Percentiles rank a stretch among this genome's conserved stretches.
Evolutionary conservation across 345 rosid genomes (phyloP).

Genomic region (Rhodomyrtus tomentosa): DNA sequence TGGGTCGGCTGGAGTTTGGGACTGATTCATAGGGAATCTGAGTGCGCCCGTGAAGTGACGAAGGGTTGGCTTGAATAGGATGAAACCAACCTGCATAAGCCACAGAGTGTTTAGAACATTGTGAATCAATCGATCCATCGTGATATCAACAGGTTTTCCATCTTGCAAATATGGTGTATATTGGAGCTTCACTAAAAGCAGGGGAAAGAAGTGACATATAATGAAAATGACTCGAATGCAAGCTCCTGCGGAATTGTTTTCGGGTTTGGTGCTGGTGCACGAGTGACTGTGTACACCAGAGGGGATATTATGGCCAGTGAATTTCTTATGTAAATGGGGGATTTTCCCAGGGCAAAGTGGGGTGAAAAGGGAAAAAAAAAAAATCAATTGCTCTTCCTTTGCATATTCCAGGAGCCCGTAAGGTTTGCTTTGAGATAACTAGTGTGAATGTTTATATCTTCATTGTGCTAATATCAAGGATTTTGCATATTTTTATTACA

Average conservation of each 20-base stretch:
- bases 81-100: background rate
- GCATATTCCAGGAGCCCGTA: background rate
- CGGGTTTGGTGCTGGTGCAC: no score
- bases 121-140: background rate
- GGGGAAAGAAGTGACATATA: background rate
- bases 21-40: background rate
- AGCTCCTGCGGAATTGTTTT: no score
- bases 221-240: background rate
- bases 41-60: background rate
- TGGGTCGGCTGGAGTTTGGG: background rate
- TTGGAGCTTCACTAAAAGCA: no score
- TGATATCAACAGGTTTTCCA: background rate
- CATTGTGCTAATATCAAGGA: background rate
- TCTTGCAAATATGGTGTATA: no score
- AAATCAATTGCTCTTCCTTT: background rate
- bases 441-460: background rate
- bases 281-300: no score
- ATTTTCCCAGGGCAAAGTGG: background rate
- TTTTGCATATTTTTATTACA: background rate
- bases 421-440: background rate
- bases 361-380: background rate
- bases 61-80: background rate
- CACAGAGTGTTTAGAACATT: background rate
- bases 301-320: background rate
- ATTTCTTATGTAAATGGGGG: background rate